phyloP scores from a whole-genome alignment of 2,329 filamentous ascomycete genomes.

The Plectosphaerella cucumerina region DNA sequence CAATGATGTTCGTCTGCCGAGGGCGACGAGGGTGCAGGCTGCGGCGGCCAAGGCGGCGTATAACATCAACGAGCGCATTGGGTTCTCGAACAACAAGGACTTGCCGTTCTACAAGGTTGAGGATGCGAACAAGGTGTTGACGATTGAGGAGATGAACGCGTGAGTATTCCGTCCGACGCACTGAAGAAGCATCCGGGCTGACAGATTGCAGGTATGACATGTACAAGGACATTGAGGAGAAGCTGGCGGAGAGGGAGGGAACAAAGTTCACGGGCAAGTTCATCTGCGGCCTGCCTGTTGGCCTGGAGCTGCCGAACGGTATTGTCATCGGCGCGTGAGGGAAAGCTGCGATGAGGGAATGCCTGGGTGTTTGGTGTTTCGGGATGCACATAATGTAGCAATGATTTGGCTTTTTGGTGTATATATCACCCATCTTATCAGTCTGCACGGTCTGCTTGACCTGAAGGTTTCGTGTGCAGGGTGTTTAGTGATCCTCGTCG shows the following conservation, averaged over 20 bases:
- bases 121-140: constrained; percentile 56
- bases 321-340: constrained; percentile 24
- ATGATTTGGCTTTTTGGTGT: background rate
- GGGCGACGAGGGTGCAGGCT: constrained; percentile 51
- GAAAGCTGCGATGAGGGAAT: background rate
- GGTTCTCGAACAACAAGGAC: constrained; percentile 58
- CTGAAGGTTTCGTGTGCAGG: too few relatives aligned
- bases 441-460: too few relatives aligned
- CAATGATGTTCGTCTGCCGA: constrained; percentile 46
- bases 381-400: background rate
- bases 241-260: constrained; percentile 30
- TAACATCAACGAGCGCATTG: constrained; percentile 61
- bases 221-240: constrained; percentile 51
- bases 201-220: constrained; percentile 46
- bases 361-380: background rate
- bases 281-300: constrained; percentile 39
- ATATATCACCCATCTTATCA: too few relatives aligned
- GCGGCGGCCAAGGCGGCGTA: constrained; percentile 54
- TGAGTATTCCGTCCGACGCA: constrained; percentile 27
- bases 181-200: too few relatives aligned
- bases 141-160: constrained; percentile 67
- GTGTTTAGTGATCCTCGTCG: too few relatives aligned
- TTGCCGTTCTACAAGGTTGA: constrained; percentile 56
- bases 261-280: constrained; percentile 31
- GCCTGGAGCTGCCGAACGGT: constrained; percentile 44